phyloP scores from a whole-genome alignment of 768 basidiomycete species.

The Leccinum subgranulosum region DNA sequence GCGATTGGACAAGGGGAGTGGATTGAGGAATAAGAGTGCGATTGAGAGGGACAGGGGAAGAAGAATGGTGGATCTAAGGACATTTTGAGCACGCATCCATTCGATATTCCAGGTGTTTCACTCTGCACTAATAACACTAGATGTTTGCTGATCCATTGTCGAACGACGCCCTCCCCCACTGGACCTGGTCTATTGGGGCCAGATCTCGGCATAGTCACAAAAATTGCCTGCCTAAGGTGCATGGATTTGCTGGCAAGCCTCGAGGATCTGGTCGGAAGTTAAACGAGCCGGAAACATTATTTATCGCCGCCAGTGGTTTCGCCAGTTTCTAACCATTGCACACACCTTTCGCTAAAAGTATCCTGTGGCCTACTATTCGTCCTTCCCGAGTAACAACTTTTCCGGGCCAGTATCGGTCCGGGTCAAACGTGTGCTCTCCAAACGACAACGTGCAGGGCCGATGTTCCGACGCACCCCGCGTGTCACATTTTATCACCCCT shows the following conservation, averaged over 20 bases:
- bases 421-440: slow-evolving; percentile 9
- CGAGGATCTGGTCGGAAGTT: neutral
- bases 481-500: neutral
- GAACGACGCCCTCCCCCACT: neutral
- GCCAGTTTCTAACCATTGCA: neutral
- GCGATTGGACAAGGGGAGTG: slow-evolving; percentile 71
- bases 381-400: slow-evolving; percentile 10
- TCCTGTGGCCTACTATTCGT: neutral
- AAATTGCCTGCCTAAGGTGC: neutral
- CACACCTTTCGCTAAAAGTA: slow-evolving; percentile 5
- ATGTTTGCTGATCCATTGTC: neutral
- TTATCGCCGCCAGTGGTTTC: neutral
- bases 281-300: neutral
- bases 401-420: neutral
- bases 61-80: slow-evolving; percentile 65
- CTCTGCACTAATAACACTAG: neutral
- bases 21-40: slow-evolving; percentile 63
- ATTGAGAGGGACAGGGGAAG: slow-evolving; percentile 83
- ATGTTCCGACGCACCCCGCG: neutral
- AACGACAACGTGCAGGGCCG: slow-evolving; percentile 5
- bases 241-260: neutral
- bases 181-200: neutral
- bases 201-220: neutral
- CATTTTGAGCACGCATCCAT: slow-evolving; percentile 31
- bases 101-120: neutral